A percentile compares a stretch with the other conserved stretches of the same genome.
Evolutionary conservation across 2,329 filamentous ascomycete genomes (phyloP).

Genomic region (Pseudocercospora musae): DNA sequence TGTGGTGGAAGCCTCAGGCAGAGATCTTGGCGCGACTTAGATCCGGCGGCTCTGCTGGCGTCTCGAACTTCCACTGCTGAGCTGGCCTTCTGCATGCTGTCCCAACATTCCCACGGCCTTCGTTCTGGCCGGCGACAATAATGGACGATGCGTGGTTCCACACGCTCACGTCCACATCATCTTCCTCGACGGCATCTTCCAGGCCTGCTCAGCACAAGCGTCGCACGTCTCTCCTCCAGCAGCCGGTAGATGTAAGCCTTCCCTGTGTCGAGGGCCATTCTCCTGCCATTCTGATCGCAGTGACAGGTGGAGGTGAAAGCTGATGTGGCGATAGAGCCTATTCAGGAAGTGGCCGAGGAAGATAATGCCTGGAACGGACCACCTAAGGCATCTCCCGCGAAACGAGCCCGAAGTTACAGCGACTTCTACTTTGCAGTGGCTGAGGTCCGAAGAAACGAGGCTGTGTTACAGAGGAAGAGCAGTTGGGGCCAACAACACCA

Average conservation of each 20-base stretch:
- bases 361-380: slow-evolving; percentile 53
- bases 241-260: slow-evolving; percentile 44
- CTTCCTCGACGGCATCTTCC: slow-evolving; percentile 57
- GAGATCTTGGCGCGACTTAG: not conserved
- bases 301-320: slow-evolving; percentile 54
- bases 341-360: slow-evolving; percentile 55
- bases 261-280: slow-evolving; percentile 27
- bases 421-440: slow-evolving; percentile 67
- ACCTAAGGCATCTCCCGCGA: slow-evolving; percentile 62
- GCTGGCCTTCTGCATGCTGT: not conserved
- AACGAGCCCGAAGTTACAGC: slow-evolving; percentile 73
- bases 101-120: not conserved
- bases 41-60: not conserved
- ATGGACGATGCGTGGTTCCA: slow-evolving; percentile 78
- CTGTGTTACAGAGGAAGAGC: slow-evolving; percentile 40
- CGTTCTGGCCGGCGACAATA: slow-evolving; percentile 20
- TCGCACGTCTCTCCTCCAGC: slow-evolving; percentile 63
- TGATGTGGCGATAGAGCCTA: slow-evolving; percentile 54
- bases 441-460: slow-evolving; percentile 56
- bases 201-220: slow-evolving; percentile 58
- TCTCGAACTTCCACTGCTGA: not conserved
- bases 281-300: slow-evolving; percentile 42
- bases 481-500: slow-evolving; percentile 21
- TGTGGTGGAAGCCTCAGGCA: not conserved
- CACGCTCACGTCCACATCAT: slow-evolving; percentile 59